Percentiles rank a stretch among this genome's conserved stretches.
phyloP scores from a whole-genome alignment of 1,284 basidiomycete genomes.

The Melampsora occidentalis region DNA sequence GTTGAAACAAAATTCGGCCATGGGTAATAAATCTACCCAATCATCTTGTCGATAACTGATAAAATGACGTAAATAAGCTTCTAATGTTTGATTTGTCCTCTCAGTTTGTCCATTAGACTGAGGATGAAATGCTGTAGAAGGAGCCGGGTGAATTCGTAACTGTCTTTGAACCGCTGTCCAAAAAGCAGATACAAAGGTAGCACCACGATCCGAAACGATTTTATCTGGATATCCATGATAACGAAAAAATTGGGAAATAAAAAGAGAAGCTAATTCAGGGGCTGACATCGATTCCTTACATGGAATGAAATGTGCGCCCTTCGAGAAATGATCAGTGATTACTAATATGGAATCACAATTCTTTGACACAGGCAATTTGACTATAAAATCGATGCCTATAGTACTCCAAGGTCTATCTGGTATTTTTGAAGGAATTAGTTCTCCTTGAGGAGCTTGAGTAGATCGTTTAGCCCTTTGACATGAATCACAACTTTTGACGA shows the following conservation, averaged over 20 bases:
- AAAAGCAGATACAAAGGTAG: conserved; percentile 53
- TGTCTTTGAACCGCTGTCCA: conserved; percentile 35
- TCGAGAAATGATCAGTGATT: not conserved
- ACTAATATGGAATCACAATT: conserved; percentile 7
- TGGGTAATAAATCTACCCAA: conserved; percentile 57
- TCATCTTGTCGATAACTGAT: conserved; percentile 55
- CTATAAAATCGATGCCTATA: conserved; percentile 24
- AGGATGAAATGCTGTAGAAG: conserved; percentile 13
- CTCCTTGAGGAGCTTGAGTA: conserved; percentile 53
- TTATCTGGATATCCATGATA: conserved; percentile 50
- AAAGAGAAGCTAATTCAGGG: not conserved
- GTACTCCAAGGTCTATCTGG: conserved; percentile 47
- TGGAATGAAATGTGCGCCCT: not conserved
- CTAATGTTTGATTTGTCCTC: conserved; percentile 43
- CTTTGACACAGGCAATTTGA: not conserved
- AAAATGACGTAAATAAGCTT: conserved; percentile 39
- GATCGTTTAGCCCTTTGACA: conserved; percentile 53
- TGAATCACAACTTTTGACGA: conserved; percentile 49
- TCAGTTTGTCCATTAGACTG: conserved; percentile 45
- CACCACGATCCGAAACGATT: conserved; percentile 52
- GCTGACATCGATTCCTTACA: not conserved
- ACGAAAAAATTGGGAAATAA: not conserved
- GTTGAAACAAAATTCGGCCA: conserved; percentile 60
- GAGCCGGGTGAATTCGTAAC: not conserved
- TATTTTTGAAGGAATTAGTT: conserved; percentile 53